phyloP scores from a whole-genome alignment of 495 filamentous ascomycete genomes.

The Lichenothelia convexa region DNA sequence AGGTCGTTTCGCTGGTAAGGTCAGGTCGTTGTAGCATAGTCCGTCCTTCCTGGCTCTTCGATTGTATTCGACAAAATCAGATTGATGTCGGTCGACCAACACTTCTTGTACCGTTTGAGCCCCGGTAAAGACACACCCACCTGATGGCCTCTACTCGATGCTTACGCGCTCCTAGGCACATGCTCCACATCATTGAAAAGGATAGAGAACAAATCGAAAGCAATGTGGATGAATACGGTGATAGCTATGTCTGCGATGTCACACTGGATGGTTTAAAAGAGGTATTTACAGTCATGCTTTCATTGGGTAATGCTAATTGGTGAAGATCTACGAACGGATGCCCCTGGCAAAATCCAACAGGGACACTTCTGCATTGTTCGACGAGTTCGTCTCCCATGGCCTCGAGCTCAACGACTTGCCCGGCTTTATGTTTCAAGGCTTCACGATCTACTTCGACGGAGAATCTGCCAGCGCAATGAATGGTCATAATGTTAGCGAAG shows the following conservation, averaged over 20 bases:
- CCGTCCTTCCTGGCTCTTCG: conserved; percentile 65
- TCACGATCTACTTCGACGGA: conserved; percentile 35
- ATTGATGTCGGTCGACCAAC: conserved; percentile 37
- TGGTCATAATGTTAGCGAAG: too few species aligned
- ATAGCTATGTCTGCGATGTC: conserved; percentile 67
- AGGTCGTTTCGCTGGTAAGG: conserved; percentile 67
- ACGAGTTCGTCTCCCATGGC: conserved; percentile 38
- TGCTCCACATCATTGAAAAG: conserved; percentile 34
- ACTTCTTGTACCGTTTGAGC: conserved; percentile 50
- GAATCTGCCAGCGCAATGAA: neutral
- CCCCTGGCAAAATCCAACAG: conserved; percentile 18
- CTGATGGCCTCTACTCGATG: neutral
- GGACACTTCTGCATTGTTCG: conserved; percentile 21
- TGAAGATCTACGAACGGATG: too few species aligned
- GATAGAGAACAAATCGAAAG: conserved; percentile 25
- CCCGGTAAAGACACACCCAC: conserved; percentile 25
- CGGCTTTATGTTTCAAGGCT: conserved; percentile 50
- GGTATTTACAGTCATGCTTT: too few species aligned
- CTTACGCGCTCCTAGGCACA: conserved; percentile 23
- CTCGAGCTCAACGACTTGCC: conserved; percentile 30
- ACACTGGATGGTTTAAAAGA: conserved; percentile 42
- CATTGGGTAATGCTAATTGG: too few species aligned
- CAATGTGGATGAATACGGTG: conserved; percentile 58
- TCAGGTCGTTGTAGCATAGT: conserved; percentile 49
- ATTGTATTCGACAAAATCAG: conserved; percentile 53